Base-by-base conservation (phyloP, 345 rosid genomes). In the Crucihimalaya himalaica region DNA sequence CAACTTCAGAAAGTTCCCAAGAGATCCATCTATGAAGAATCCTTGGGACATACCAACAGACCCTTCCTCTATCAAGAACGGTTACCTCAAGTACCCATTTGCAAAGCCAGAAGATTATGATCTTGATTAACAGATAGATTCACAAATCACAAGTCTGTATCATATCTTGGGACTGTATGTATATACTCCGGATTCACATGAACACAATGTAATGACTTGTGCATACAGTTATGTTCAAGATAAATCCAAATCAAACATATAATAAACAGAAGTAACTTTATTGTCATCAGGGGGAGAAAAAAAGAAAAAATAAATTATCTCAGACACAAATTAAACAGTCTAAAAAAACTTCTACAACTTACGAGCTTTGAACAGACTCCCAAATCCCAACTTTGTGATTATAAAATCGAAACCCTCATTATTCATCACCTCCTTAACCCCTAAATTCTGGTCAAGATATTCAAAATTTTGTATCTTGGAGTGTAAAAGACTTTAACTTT, bases 1-100 rank as follows among this genome's bases (percentile, higher is more conserved):
- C 48, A 94, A 88, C 93, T 88, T 88, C 86, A 88, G 97, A 77
- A 94, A 87, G 68, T 83, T 91, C 61, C 98, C 98, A 7, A 74
- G 96, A 63, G 97, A 94, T 85, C 92, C 96, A 76, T 64, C 82
- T 12, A 37, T 87, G 91, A 86, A 87, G 85, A 72, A 86, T 61
- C 97, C 97, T 10, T 90, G 98, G 98, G 86, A 87, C 23, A 73
- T 48, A 31, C 97, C 97, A n/a, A 82, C 83, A 76, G 84, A 89
- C 45, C 96, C 94, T 50, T 81, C 84, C 1, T 21, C 65, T 40
- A 74, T 89, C 25, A 87, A 85, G 73, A 86, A 80, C 71, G 72
- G 15, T 1, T 88, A 79, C 66, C 79, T 72, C 68, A 87, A 87
- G 69, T 89, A 70, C 69, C 98, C 98, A 8, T 94, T 68, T 27